Evolutionary conservation across 768 basidiomycete species (phyloP), one percentile per base, ranked within the genome.

Genomic region (Pleurotus eryngii): DNA sequence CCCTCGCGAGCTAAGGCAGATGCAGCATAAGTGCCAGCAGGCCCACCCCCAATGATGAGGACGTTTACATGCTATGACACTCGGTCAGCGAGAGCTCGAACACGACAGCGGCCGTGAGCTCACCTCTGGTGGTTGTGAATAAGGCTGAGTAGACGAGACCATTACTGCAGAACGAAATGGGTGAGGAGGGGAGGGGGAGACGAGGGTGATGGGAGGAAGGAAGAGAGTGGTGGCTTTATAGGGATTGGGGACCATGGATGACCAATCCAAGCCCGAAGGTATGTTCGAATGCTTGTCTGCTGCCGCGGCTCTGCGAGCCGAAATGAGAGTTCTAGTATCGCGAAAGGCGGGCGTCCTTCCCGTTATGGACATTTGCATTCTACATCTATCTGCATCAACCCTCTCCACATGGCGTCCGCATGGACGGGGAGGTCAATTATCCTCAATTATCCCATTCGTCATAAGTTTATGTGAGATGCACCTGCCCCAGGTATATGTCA

Each of bases 1-100:
- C 82, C 83, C 68, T 84, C 83, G 48, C 83, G 69, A 3, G 81
- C 80, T 18, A 85, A 75, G 37, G 75, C 81, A 37, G 81, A 70
- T 3, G 82, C 83, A 46, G 82, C 79, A 62, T 82, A 85, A 17
- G 77, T 77, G 24, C 83, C 83, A 18, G 80, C 79, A 51, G 83
- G 83, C 40, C 83, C 83, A 20, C 80, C 82, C 18, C 80, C 80
- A 17, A 81, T 71, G 51, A 81, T 62, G 9, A 81, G 74, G 56
- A 81, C 69, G 46, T 76, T 72, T 18, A 74, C 67, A 58, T 77
- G 74, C 78, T 80, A 55, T 8, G 48, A 26, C 59, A 49, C n/a
- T 39, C 26, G 5, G 22, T 56, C 6, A 57, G 38, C 12, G 9
- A 56, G 43, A 12, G 42, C 24, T 26, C 24, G 24, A 48, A 18